phyloP scores from a whole-genome alignment of 495 filamentous ascomycete species.

The Pseudotulostoma volvatum region DNA sequence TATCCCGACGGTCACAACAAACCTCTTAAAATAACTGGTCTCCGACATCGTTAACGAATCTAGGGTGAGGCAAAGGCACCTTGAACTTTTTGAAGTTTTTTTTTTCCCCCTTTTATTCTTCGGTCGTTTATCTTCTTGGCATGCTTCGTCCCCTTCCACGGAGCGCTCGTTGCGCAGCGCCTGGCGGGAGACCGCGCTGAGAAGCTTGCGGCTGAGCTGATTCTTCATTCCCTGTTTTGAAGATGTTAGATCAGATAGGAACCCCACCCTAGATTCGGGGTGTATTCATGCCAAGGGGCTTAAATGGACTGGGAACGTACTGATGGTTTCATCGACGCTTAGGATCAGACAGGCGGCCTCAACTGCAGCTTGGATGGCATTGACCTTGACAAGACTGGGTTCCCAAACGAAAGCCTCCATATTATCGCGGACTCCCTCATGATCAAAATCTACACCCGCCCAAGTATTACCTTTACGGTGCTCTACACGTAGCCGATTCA shows the following conservation, averaged over 20 bases:
- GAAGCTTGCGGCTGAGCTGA: constrained; percentile 66
- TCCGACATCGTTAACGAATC: too few species aligned
- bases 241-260: too few species aligned
- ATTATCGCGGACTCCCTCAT: constrained; percentile 86
- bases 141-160: constrained; percentile 77
- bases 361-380: constrained; percentile 89
- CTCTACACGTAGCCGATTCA: constrained; percentile 87
- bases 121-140: constrained; percentile 70
- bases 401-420: constrained; percentile 94
- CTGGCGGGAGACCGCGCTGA: constrained; percentile 63
- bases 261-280: too few species aligned
- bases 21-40: too few species aligned
- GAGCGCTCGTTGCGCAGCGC: constrained; percentile 81
- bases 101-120: too few species aligned
- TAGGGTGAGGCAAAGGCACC: too few species aligned
- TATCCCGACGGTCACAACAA: too few species aligned
- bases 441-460: constrained; percentile 89
- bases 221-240: constrained; percentile 71
- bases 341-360: constrained; percentile 91
- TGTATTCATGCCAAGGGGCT: too few species aligned
- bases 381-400: constrained; percentile 87
- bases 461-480: constrained; percentile 80
- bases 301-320: too few species aligned
- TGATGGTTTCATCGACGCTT: constrained; percentile 94
- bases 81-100: too few species aligned